phyloP scores from a whole-genome alignment of 768 basidiomycete genomes.

The Tulasnella sp. region DNA sequence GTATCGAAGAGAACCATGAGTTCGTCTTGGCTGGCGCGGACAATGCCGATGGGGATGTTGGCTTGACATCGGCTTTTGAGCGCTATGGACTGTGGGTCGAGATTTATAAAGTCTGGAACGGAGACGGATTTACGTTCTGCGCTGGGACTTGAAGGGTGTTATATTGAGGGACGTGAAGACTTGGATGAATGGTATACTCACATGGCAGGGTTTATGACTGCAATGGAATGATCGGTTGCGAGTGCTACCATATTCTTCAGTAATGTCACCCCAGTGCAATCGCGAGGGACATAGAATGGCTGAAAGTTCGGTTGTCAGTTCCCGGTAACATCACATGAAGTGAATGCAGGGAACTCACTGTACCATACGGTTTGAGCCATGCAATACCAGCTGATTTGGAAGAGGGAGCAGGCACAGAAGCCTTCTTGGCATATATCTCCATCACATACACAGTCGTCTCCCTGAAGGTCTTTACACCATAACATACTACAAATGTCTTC shows the following conservation, averaged over 20 bases:
- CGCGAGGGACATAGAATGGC: constrained; percentile 59
- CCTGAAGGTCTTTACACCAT: constrained; percentile 48
- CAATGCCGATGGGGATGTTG: constrained; percentile 53
- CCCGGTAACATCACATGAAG: not conserved
- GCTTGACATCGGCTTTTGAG: constrained; percentile 48
- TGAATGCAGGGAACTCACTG: constrained; percentile 33
- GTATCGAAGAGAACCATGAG: constrained; percentile 62
- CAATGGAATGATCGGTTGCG: constrained; percentile 49
- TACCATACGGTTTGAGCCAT: constrained; percentile 51
- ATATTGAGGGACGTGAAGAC: not conserved
- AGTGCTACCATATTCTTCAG: constrained; percentile 53
- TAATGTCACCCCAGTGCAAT: constrained; percentile 47
- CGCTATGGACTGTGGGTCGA: constrained; percentile 30
- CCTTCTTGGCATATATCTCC: constrained; percentile 33
- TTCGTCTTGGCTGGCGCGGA: constrained; percentile 42
- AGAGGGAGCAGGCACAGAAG: not conserved
- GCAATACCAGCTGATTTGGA: constrained; percentile 8
- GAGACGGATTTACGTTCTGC: constrained; percentile 20
- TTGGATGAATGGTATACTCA: constrained; percentile 27
- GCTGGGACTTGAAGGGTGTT: not conserved
- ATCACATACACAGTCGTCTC: constrained; percentile 47
- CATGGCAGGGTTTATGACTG: constrained; percentile 57
- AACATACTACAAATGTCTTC: constrained; percentile 53
- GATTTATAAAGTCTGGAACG: constrained; percentile 45
- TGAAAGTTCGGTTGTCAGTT: constrained; percentile 22